Conservation (phyloP, 306 rosid genomes). For the Betula pendula region DNA sequence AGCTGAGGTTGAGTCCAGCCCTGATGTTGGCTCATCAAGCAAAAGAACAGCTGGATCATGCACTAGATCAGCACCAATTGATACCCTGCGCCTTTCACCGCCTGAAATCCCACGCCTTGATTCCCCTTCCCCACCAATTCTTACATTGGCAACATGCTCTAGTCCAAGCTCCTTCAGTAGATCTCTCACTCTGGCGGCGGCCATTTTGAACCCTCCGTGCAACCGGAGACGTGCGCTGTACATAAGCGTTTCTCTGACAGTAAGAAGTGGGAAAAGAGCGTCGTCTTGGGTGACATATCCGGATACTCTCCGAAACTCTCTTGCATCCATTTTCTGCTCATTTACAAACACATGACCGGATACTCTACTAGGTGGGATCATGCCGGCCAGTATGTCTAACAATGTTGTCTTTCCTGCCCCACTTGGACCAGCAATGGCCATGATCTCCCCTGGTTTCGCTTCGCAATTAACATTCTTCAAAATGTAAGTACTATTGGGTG, state of each 20-base stretch:
- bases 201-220: constrained; percentile 31
- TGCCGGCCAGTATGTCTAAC: constrained; percentile 46
- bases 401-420: constrained; percentile 54
- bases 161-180: constrained; percentile 45
- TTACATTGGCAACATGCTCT: constrained; percentile 29
- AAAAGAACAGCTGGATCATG: constrained; percentile 48
- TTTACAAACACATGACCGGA: constrained; percentile 43
- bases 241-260: constrained; percentile 44
- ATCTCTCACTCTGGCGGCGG: constrained; percentile 33
- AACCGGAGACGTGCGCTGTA: constrained; percentile 42
- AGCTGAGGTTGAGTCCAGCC: constrained; percentile 50
- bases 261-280: constrained; percentile 45
- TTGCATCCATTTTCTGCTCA: constrained; percentile 37
- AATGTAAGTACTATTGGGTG: constrained; percentile 21
- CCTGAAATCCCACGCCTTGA: constrained; percentile 43
- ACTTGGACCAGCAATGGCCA: constrained; percentile 54
- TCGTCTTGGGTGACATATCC: constrained; percentile 51
- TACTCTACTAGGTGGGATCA: constrained; percentile 29
- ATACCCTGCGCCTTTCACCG: constrained; percentile 44
- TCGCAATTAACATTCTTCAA: constrained; percentile 48
- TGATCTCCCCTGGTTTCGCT: constrained; percentile 42
- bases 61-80: constrained; percentile 45
- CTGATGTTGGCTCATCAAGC: constrained; percentile 54
- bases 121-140: constrained; percentile 32
- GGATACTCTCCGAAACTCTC: constrained; percentile 38